phyloP scores from a whole-genome alignment of 805 yeast species.

The Candida schatavii region DNA sequence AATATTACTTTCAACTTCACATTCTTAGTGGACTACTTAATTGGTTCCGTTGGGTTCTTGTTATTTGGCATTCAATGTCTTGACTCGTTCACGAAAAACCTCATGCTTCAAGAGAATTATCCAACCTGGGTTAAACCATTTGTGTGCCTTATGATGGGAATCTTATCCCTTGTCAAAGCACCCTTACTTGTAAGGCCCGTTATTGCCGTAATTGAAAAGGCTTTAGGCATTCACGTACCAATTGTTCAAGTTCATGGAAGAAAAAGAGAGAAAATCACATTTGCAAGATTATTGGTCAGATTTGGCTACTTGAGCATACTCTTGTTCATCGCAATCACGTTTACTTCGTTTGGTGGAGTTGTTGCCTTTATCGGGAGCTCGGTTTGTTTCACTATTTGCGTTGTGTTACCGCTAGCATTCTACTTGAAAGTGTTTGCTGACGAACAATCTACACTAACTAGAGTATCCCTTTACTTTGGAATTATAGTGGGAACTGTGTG shows the following conservation, averaged over 20 bases:
- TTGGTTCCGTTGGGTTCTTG: conserved; percentile 66
- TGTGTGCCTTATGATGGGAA: conserved; percentile 32
- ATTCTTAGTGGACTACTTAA: conserved; percentile 52
- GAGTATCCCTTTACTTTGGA: conserved; percentile 15
- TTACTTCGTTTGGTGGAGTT: conserved; percentile 38
- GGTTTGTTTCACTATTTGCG: conserved; percentile 40
- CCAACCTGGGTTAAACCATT: conserved; percentile 51
- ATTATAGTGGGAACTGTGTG: conserved; percentile 16
- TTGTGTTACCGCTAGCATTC: conserved; percentile 38
- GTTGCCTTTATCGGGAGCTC: conserved; percentile 42
- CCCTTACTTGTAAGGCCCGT: conserved; percentile 40
- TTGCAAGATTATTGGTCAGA: conserved; percentile 15
- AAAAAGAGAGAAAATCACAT: neutral
- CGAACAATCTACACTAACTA: conserved; percentile 15
- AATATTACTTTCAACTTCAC: conserved; percentile 58
- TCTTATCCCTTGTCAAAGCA: conserved; percentile 40
- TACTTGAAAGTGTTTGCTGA: conserved; percentile 23
- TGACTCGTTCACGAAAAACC: conserved; percentile 76
- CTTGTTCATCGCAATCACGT: conserved; percentile 24
- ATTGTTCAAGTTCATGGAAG: neutral
- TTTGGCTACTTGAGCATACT: conserved; percentile 21
- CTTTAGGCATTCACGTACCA: conserved; percentile 14
- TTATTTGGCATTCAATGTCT: conserved; percentile 74
- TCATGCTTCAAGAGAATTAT: conserved; percentile 46
- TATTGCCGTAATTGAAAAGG: conserved; percentile 34